A percentile compares a stretch with the other conserved stretches of the same genome.
phyloP scores from a whole-genome alignment of 805 yeast species.

The Saccharomycopsis selenospora region DNA sequence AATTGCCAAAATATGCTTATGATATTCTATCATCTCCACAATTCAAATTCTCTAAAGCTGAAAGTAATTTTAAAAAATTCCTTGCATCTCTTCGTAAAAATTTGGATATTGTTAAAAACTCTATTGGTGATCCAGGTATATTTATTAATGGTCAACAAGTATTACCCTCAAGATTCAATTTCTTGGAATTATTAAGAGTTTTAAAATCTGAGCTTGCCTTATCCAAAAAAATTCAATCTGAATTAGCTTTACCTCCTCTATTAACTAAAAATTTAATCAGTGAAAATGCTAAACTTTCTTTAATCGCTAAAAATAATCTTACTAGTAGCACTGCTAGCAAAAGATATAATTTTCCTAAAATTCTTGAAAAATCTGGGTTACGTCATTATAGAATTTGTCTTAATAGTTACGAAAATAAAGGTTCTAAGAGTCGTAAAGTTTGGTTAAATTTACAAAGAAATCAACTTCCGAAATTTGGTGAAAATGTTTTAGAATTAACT shows the following conservation, averaged over 20 bases:
- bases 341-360: constrained; percentile 17
- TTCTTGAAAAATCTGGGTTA: constrained; percentile 27
- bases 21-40: constrained; percentile 28
- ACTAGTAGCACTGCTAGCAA: constrained; percentile 10
- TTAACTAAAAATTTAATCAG: constrained; percentile 34
- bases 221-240: constrained; percentile 24
- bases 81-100: constrained; percentile 28
- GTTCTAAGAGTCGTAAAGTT: constrained; percentile 37
- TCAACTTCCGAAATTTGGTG: constrained; percentile 59
- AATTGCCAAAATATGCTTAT: constrained; percentile 50
- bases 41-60: constrained; percentile 16
- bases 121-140: constrained; percentile 39
- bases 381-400: constrained; percentile 51
- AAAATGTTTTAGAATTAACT: constrained; percentile 69
- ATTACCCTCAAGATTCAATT: constrained; percentile 37
- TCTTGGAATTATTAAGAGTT: constrained; percentile 34
- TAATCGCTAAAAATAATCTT: constrained; percentile 17
- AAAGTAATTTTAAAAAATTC: constrained; percentile 24
- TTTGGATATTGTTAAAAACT: constrained; percentile 32
- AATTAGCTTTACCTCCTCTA: constrained; percentile 30
- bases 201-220: constrained; percentile 33
- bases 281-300: constrained; percentile 32
- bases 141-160: constrained; percentile 66
- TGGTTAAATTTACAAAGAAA: constrained; percentile 49
- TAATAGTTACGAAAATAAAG: constrained; percentile 60